These are phyloP conservation scores for Geranium incanum DNA, from an alignment of 441 rosid genomes.

Conservation along the genomic window DNA sequence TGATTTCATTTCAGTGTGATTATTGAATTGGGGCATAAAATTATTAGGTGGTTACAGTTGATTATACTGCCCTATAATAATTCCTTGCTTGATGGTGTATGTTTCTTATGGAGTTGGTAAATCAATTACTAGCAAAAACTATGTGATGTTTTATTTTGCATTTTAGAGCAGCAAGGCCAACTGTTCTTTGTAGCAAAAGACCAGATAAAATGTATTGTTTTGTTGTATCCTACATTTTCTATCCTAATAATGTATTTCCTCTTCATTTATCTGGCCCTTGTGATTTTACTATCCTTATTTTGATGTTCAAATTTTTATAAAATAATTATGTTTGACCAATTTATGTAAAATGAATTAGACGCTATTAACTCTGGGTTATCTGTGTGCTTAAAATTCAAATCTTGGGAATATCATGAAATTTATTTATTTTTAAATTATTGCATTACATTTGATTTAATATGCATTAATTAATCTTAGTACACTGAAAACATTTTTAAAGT, in stretches of 20 bases:
- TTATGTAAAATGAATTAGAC: too few relatives aligned
- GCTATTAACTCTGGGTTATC: too few relatives aligned
- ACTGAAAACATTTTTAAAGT: too few relatives aligned
- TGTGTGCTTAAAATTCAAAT: too few relatives aligned
- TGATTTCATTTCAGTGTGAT: not conserved
- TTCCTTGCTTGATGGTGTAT: not conserved
- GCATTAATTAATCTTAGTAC: too few relatives aligned
- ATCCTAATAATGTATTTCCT: not conserved
- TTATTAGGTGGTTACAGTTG: not conserved
- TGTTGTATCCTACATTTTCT: constrained; percentile 3
- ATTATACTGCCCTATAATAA: not conserved
- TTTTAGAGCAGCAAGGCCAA: not conserved
- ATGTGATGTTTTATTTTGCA: not conserved
- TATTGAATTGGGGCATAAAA: not conserved
- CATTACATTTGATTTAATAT: too few relatives aligned
- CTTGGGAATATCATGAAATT: too few relatives aligned
- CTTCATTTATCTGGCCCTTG: not conserved
- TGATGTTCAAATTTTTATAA: not conserved
- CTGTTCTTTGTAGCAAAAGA: constrained; percentile 7
- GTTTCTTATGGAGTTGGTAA: not conserved
- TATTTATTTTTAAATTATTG: too few relatives aligned
- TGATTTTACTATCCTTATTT: not conserved
- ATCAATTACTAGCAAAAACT: not conserved
- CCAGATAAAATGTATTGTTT: not conserved
- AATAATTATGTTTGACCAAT: not conserved